Percentiles rank a stretch among this genome's conserved stretches.
Evolutionary conservation across 108 stramenopile genomes (phyloP).

Genomic region (Cyclostephanos tholiformis): DNA sequence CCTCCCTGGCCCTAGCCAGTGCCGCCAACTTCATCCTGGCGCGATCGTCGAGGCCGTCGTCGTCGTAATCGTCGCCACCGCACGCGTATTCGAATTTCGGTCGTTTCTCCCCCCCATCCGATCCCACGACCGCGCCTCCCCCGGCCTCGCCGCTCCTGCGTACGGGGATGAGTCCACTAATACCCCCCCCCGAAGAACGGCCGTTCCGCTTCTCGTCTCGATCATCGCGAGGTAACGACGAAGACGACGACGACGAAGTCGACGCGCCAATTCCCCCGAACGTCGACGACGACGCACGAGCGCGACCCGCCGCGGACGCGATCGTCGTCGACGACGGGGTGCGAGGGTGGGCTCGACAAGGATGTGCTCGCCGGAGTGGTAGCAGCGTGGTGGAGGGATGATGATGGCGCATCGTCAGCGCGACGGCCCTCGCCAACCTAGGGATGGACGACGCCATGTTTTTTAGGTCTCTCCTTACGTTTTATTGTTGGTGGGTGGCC

Average conservation of each 20-base stretch:
- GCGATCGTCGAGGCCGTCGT: slow-evolving; percentile 22
- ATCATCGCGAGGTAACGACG: neutral
- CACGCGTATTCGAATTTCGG: neutral
- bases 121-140: neutral
- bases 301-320: neutral
- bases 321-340: neutral
- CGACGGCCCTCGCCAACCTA: neutral
- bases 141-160: neutral
- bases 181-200: too few relatives aligned
- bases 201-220: neutral
- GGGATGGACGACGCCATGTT: neutral
- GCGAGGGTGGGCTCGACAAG: neutral
- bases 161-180: neutral
- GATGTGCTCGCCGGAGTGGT: neutral
- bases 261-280: neutral
- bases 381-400: neutral
- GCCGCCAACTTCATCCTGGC: slow-evolving; percentile 34
- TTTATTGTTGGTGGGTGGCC: too few relatives aligned
- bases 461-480: too few relatives aligned
- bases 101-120: too few relatives aligned
- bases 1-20: slow-evolving; percentile 19
- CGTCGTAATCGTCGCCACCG: too few relatives aligned
- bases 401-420: neutral
- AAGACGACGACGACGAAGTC: neutral
- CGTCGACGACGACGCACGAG: neutral